phyloP scores from a whole-genome alignment of 495 filamentous ascomycete genomes.

The Parathielavia appendiculata region DNA sequence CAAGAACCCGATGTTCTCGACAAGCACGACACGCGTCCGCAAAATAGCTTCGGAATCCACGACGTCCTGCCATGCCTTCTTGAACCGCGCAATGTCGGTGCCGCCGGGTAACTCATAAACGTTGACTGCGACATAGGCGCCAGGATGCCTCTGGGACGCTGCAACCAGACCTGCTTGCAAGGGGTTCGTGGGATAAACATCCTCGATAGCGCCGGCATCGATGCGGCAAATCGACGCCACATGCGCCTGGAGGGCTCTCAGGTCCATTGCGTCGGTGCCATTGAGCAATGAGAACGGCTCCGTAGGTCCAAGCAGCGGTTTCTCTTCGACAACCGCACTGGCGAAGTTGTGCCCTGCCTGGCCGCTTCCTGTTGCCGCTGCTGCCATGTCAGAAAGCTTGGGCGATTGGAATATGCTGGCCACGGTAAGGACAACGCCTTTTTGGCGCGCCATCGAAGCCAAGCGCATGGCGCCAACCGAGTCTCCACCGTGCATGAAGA shows the following conservation, averaged over 20 bases:
- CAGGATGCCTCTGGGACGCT: slow-evolving; percentile 2
- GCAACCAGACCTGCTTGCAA: slow-evolving; percentile 58
- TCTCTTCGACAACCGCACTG: background rate
- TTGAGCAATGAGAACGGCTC: slow-evolving; percentile 18
- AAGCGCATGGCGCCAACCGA: slow-evolving; percentile 66
- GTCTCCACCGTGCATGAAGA: slow-evolving; percentile 63
- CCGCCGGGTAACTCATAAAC: slow-evolving; percentile 42
- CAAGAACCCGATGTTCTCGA: slow-evolving; percentile 15
- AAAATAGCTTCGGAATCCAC: slow-evolving; percentile 48
- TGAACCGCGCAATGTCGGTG: slow-evolving; percentile 47
- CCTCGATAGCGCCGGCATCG: slow-evolving; percentile 24
- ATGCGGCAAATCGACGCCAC: slow-evolving; percentile 24
- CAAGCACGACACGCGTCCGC: slow-evolving; percentile 32
- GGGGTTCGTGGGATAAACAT: slow-evolving; percentile 43
- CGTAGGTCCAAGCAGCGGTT: background rate
- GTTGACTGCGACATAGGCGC: slow-evolving; percentile 28
- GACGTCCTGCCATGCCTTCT: slow-evolving; percentile 51
- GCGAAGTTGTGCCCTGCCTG: background rate
- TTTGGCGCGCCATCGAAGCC: slow-evolving; percentile 49
- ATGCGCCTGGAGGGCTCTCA: slow-evolving; percentile 5
- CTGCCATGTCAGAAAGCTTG: slow-evolving; percentile 44
- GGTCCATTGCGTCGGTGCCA: background rate
- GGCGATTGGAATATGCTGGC: slow-evolving; percentile 47
- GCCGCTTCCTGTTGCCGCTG: slow-evolving; percentile 5
- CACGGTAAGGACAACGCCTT: slow-evolving; percentile 50